Conservation (phyloP, 2,329 filamentous ascomycete genomes). For the Emericellopsis atlantica region DNA sequence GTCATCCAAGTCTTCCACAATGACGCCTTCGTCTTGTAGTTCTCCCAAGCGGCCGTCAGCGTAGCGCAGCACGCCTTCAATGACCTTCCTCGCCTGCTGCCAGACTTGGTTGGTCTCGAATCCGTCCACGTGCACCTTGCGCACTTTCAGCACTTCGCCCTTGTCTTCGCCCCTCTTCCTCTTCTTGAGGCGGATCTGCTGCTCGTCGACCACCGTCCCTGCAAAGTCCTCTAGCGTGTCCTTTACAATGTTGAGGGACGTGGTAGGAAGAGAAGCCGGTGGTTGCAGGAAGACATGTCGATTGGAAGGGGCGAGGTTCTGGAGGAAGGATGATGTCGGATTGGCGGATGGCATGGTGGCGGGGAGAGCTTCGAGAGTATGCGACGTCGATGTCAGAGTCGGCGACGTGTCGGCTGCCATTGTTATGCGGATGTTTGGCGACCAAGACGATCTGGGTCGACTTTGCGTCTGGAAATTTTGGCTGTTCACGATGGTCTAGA, state of each 20-base stretch:
- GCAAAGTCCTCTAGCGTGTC: conserved; percentile 69
- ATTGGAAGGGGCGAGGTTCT: conserved; percentile 42
- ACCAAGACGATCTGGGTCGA: too few species aligned
- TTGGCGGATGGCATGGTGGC: conserved; percentile 24
- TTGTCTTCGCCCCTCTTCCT: conserved; percentile 53
- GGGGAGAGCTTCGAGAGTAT: conserved; percentile 40
- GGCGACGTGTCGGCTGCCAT: conserved; percentile 30
- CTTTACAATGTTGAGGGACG: conserved; percentile 67
- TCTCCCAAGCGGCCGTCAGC: conserved; percentile 33
- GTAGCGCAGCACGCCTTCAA: conserved; percentile 42
- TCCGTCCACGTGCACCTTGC: conserved; percentile 74
- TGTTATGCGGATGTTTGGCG: not conserved
- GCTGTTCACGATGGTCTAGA: not conserved
- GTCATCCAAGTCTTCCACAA: conserved; percentile 12
- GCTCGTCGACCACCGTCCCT: conserved; percentile 57
- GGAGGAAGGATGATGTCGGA: conserved; percentile 37
- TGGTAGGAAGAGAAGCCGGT: conserved; percentile 48
- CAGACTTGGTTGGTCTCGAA: conserved; percentile 85
- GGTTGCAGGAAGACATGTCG: conserved; percentile 73
- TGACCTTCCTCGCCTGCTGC: conserved; percentile 81
- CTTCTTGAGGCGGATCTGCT: conserved; percentile 55
- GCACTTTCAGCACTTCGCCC: conserved; percentile 55
- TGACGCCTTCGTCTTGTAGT: conserved; percentile 25
- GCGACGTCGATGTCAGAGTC: conserved; percentile 50
- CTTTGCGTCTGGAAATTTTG: not conserved